Conservation (phyloP, 345 rosid genomes). For the Crucihimalaya himalaica region DNA sequence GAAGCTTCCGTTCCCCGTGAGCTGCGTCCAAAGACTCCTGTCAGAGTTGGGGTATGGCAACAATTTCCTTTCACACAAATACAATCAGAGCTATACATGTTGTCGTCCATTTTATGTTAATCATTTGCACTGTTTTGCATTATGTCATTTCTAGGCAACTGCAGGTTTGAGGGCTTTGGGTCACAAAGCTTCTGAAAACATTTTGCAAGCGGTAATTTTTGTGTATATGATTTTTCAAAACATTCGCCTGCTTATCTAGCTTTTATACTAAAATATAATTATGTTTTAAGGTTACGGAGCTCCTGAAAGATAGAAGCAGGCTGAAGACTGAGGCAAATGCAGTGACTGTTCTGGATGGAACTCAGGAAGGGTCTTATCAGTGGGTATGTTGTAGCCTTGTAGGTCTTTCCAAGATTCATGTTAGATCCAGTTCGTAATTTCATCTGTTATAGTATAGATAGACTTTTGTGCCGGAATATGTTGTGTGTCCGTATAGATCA, state of each 20-base stretch:
- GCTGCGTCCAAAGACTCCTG: slow-evolving; percentile 78
- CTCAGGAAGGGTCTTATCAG: slow-evolving; percentile 96
- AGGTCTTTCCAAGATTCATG: background rate
- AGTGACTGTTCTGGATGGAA: slow-evolving; percentile 87
- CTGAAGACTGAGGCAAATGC: slow-evolving; percentile 64
- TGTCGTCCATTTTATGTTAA: background rate
- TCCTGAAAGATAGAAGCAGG: slow-evolving; percentile 71
- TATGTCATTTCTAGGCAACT: slow-evolving; percentile 63
- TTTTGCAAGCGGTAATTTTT: slow-evolving; percentile 73
- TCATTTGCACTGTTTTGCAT: slow-evolving; percentile 3
- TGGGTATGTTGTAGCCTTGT: slow-evolving; percentile 66
- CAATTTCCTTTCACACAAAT: slow-evolving; percentile 4
- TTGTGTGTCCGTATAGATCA: background rate
- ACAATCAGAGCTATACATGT: background rate
- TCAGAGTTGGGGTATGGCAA: slow-evolving; percentile 88
- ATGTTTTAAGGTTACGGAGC: slow-evolving; percentile 71
- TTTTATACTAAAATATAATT: background rate
- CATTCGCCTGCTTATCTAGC: slow-evolving; percentile 3
- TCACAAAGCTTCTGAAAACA: slow-evolving; percentile 72
- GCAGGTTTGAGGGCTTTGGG: slow-evolving; percentile 94
- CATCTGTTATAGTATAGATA: background rate
- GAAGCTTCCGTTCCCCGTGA: slow-evolving; percentile 78
- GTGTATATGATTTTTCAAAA: background rate
- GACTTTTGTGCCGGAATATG: background rate
- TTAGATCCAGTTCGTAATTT: background rate